These are phyloP conservation scores for Aspergillus aculeatus DNA, from an alignment of 2,329 filamentous ascomycete genomes.

Conservation along the genomic window DNA sequence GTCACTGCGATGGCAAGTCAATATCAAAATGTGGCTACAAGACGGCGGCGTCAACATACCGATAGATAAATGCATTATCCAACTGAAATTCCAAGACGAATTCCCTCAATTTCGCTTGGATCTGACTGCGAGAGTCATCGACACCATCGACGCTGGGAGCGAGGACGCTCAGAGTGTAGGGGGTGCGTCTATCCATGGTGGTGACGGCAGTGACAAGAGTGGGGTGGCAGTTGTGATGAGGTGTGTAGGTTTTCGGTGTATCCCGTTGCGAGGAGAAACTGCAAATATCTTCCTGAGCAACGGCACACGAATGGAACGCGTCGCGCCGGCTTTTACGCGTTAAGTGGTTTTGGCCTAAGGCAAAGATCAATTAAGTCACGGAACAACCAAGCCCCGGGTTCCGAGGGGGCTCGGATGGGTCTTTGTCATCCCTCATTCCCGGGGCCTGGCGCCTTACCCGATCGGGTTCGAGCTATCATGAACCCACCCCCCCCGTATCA, in stretches of 20 bases:
- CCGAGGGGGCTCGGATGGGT: conserved; percentile 10
- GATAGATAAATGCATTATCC: conserved; percentile 92
- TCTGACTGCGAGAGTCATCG: conserved; percentile 67
- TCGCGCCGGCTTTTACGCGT: conserved; percentile 39
- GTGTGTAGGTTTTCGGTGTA: conserved; percentile 12
- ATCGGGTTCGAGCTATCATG: conserved; percentile 30
- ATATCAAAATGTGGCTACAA: not conserved
- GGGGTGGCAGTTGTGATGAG: conserved; percentile 12
- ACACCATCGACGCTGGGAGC: conserved; percentile 64
- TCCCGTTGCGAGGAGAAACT: conserved; percentile 13
- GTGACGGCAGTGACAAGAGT: conserved; percentile 18
- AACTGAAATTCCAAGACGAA: conserved; percentile 94
- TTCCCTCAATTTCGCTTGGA: conserved; percentile 77
- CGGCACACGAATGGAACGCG: conserved; percentile 32
- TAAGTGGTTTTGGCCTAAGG: conserved; percentile 37
- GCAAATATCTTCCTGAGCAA: conserved; percentile 27
- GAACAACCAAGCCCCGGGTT: conserved; percentile 11
- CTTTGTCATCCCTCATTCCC: conserved; percentile 10
- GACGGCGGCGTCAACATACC: conserved; percentile 50
- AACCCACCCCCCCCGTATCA: conserved; percentile 28
- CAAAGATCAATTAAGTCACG: conserved; percentile 2
- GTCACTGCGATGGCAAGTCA: conserved; percentile 59
- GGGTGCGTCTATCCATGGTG: conserved; percentile 80
- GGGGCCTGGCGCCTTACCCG: conserved; percentile 24
- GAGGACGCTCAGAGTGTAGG: conserved; percentile 82